These are phyloP conservation scores for Lactarius hatsudake DNA, from an alignment of 768 basidiomycete genomes.

Conservation along the genomic window DNA sequence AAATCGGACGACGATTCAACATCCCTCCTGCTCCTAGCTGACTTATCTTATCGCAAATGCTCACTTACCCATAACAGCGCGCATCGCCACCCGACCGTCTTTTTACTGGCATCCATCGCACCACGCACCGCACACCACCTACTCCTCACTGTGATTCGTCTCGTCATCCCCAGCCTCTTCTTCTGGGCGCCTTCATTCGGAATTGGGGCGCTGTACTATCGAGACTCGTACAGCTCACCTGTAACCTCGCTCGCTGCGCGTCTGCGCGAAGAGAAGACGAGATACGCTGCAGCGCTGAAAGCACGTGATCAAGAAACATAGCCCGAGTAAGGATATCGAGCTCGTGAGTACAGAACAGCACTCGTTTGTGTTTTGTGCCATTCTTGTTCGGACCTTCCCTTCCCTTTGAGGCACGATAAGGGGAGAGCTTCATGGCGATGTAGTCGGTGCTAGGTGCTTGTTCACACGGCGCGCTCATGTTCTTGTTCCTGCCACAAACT, in stretches of 20 bases:
- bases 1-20: background rate
- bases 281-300: background rate
- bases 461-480: background rate
- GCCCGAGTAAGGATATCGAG: slow-evolving; percentile 9
- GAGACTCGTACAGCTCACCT: background rate
- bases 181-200: slow-evolving; percentile 2
- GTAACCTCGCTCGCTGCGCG: background rate
- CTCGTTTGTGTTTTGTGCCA: background rate
- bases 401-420: background rate
- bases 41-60: background rate
- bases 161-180: background rate
- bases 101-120: background rate
- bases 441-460: background rate
- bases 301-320: slow-evolving; percentile 3
- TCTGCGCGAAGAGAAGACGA: slow-evolving; percentile 1
- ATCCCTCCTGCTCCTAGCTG: background rate
- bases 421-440: no score
- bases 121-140: slow-evolving; percentile 6
- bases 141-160: background rate
- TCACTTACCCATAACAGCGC: background rate
- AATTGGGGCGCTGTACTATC: background rate
- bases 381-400: background rate
- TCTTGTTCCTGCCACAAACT: background rate
- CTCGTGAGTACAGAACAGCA: slow-evolving; percentile 7
- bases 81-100: background rate